Evolutionary conservation across 495 filamentous ascomycete genomes (phyloP).

Genomic region (Darksidea phi): DNA sequence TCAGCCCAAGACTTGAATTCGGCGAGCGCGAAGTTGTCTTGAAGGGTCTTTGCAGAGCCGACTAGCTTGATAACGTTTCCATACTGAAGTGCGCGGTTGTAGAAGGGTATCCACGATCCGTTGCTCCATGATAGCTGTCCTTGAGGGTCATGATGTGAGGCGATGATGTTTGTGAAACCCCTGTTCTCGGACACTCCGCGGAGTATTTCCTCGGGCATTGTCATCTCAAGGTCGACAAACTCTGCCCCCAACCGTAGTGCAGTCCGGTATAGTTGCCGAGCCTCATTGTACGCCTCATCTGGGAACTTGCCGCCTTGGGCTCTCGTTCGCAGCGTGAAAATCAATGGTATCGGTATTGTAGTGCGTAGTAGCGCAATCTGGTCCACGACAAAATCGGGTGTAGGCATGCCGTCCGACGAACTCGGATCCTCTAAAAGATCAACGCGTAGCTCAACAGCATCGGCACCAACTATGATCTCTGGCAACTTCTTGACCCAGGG

Average conservation of each 20-base stretch:
- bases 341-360: constrained; percentile 73
- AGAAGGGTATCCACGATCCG: constrained; percentile 81
- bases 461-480: constrained; percentile 76
- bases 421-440: constrained; percentile 80
- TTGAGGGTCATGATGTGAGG: constrained; percentile 88
- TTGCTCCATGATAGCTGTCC: constrained; percentile 81
- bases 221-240: constrained; percentile 91
- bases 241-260: constrained; percentile 83
- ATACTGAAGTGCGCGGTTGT: constrained; percentile 80
- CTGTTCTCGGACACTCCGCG: constrained; percentile 64
- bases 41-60: constrained; percentile 70
- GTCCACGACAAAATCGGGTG: constrained; percentile 70
- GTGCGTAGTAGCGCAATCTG: constrained; percentile 80
- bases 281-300: constrained; percentile 67
- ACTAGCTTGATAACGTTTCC: constrained; percentile 96
- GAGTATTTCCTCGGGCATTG: constrained; percentile 72
- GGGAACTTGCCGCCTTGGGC: constrained; percentile 88
- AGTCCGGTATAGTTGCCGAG: constrained; percentile 69
- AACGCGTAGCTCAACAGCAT: constrained; percentile 92
- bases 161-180: constrained; percentile 78
- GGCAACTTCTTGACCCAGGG: constrained; percentile 62
- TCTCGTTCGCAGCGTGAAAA: constrained; percentile 87
- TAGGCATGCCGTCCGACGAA: constrained; percentile 57
- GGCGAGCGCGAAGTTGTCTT: constrained; percentile 82
- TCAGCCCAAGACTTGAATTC: constrained; percentile 78